These are phyloP conservation scores for Ensete glaucum DNA, from an alignment of 176 grass and related monocot species.

Conservation along the genomic window DNA sequence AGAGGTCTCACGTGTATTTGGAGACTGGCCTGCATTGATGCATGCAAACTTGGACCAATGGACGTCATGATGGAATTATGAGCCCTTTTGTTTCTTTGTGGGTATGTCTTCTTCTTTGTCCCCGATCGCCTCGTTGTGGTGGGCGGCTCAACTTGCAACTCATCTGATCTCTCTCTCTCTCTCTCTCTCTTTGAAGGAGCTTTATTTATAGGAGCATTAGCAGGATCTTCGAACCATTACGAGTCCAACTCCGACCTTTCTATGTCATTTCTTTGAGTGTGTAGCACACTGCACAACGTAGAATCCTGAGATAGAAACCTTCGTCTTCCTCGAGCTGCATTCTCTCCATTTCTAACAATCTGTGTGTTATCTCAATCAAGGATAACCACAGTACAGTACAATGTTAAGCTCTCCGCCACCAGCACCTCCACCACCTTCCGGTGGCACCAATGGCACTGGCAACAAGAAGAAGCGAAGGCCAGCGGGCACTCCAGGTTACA, in stretches of 20 bases:
- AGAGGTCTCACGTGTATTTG: not conserved
- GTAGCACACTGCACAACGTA: too few relatives aligned
- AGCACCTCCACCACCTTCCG: not conserved
- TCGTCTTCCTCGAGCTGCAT: too few relatives aligned
- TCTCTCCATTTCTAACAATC: too few relatives aligned
- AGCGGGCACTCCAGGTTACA: not conserved
- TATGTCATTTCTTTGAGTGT: too few relatives aligned
- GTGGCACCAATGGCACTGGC: not conserved
- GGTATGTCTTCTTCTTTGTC: not conserved
- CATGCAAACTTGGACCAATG: not conserved
- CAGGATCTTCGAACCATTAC: too few relatives aligned
- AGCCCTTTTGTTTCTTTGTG: slow-evolving; percentile 7
- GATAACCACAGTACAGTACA: too few relatives aligned
- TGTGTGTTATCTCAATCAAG: too few relatives aligned
- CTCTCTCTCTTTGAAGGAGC: too few relatives aligned
- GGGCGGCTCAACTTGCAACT: not conserved
- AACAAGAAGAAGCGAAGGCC: slow-evolving; percentile 1
- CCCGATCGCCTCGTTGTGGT: not conserved
- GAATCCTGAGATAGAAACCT: too few relatives aligned
- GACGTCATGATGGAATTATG: slow-evolving; percentile 5
- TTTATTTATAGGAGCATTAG: too few relatives aligned
- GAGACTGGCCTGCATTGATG: not conserved
- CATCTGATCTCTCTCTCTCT: not conserved
- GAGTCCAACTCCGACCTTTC: too few relatives aligned
- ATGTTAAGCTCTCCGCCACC: not conserved